Evolutionary conservation across 345 rosid species (phyloP), one percentile per base, ranked within the genome.

Genomic region (Linum trigynum): DNA sequence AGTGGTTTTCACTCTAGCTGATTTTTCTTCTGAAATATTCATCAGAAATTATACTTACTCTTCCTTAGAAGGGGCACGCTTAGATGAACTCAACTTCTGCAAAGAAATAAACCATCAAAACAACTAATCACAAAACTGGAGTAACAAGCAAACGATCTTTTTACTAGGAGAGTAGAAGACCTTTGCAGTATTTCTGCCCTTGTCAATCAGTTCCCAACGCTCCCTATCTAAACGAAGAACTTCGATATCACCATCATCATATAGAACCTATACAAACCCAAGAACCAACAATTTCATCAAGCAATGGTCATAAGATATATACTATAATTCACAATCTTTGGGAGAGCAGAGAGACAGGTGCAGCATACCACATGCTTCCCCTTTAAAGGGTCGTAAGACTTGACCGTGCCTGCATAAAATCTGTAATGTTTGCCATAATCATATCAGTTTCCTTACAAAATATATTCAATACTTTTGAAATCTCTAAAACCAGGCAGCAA

Each of bases 231-330:
- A 78, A 69, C 83, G 77, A 40, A 94, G 95, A 62, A 94, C 92
- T 79, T 94, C 97, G 61, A 94, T 84, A 81, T 90, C 99, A 71
- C 95, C 97, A 74, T 94, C 99, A 58, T 94, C 88, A 50, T 94
- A 94, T 59, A 90, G 81, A 69, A 90, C 78, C 97, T 94, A 55
- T 65, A 61, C 3, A 35, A 65, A 23, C 17, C 15, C 16, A 61
- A 38, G 55, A 35, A 59, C 10, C 15, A 59, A 72, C 17, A n/a
- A 42, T n/a, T 53, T 53, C 59, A 41, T 65, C 61, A 38, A 55
- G 59, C 39, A 57, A 48, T 48, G 53, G 16, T 60, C 74, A 64
- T 51, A 67, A 67, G 45, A 62, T 12, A 65, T 10, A 59, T 35
- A 59, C 5, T 23, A 10, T 4, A 55, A 55, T 55, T 38, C 62